Conservation (phyloP, 2,329 filamentous ascomycete species). For the Neofusicoccum laricinum region DNA sequence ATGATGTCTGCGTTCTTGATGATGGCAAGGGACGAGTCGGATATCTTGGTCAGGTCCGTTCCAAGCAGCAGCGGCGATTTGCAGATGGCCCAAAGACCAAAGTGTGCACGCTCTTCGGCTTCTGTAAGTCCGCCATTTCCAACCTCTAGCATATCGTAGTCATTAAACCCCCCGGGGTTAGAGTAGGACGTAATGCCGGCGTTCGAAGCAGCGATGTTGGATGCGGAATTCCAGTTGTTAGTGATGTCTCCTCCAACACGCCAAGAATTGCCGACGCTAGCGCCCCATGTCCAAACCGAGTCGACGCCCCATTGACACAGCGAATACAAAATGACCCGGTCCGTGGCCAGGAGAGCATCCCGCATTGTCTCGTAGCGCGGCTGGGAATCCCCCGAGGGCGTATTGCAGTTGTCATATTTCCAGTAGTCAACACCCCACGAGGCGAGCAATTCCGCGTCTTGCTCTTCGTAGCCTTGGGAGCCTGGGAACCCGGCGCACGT, state of each 20-base stretch:
- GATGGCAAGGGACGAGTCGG: slow-evolving; percentile 36
- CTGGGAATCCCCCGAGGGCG: slow-evolving; percentile 22
- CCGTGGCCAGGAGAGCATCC: slow-evolving; percentile 24
- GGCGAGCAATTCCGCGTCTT: slow-evolving; percentile 25
- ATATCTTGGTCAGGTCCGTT: slow-evolving; percentile 36
- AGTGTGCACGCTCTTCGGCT: slow-evolving; percentile 44
- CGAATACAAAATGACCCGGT: slow-evolving; percentile 34
- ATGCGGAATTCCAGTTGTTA: slow-evolving; percentile 32
- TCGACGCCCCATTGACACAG: slow-evolving; percentile 39
- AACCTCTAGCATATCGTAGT: slow-evolving; percentile 27
- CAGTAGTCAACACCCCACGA: slow-evolving; percentile 27
- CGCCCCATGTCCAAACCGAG: slow-evolving; percentile 34
- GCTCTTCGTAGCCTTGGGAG: slow-evolving; percentile 22
- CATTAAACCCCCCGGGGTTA: slow-evolving; percentile 28
- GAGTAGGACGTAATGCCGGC: slow-evolving; percentile 25
- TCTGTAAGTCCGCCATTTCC: background rate
- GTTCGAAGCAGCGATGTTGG: slow-evolving; percentile 25
- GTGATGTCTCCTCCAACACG: slow-evolving; percentile 35
- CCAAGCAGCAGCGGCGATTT: slow-evolving; percentile 47
- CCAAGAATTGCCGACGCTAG: slow-evolving; percentile 34
- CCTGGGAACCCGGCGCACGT: slow-evolving; percentile 27
- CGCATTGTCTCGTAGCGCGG: slow-evolving; percentile 23
- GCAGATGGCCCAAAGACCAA: slow-evolving; percentile 46
- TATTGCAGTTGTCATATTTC: slow-evolving; percentile 27
- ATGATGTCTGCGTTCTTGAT: slow-evolving; percentile 44